phyloP scores from a whole-genome alignment of 2,329 filamentous ascomycete species.

The Cordyceps fumosorosea region DNA sequence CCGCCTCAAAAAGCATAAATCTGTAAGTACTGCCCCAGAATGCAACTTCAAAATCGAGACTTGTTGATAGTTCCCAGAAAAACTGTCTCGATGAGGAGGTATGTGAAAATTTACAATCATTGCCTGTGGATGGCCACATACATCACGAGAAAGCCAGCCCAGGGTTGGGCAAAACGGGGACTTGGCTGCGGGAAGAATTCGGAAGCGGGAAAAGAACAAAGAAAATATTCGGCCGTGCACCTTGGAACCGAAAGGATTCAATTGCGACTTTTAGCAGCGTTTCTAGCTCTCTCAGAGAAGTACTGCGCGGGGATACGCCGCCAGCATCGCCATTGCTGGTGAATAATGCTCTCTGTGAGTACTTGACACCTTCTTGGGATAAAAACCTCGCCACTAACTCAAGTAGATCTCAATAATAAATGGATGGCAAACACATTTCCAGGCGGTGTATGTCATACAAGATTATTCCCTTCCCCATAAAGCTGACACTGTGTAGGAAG shows the following conservation, averaged over 20 bases:
- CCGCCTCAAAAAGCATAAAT: background rate
- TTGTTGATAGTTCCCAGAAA: background rate
- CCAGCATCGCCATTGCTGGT: constrained; percentile 23
- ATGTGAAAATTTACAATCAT: background rate
- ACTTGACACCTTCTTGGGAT: background rate
- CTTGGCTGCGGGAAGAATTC: constrained; percentile 28
- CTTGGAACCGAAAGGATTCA: constrained; percentile 35
- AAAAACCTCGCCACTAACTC: constrained; percentile 14
- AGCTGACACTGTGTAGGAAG: constrained; percentile 34
- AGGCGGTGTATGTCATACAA: constrained; percentile 26
- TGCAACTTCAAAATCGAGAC: no score
- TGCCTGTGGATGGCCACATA: background rate
- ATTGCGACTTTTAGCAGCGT: constrained; percentile 30
- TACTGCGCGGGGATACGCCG: constrained; percentile 32
- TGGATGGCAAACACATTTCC: constrained; percentile 20
- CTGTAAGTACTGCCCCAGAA: background rate
- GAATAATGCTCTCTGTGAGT: constrained; percentile 1
- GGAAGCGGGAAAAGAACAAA: constrained; percentile 23
- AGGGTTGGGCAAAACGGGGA: constrained; percentile 14
- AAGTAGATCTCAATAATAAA: constrained; percentile 11
- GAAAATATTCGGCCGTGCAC: constrained; percentile 35
- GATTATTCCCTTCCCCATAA: no score
- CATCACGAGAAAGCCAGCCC: background rate
- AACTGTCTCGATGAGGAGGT: background rate
- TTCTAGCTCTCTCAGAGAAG: constrained; percentile 35